A percentile compares a stretch with the other conserved stretches of the same genome.
These are phyloP conservation scores for Ophiocordyceps camponoti-rufipedis DNA, from an alignment of 2,329 filamentous ascomycete genomes.

Conservation along the genomic window DNA sequence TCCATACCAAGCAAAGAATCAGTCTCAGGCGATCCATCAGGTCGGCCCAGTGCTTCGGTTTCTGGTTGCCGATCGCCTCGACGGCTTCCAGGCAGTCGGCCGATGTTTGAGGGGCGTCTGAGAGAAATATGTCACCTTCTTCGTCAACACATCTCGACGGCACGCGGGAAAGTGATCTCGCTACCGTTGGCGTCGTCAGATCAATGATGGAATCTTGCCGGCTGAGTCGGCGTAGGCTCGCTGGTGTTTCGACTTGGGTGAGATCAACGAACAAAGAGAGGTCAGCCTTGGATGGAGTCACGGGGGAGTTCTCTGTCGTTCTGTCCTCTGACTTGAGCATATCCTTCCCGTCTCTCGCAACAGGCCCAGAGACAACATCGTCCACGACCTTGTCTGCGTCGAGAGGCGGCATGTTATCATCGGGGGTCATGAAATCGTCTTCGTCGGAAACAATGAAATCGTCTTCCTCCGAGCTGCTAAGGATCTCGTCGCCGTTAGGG, in stretches of 20 bases:
- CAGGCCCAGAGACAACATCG: no score
- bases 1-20: slow-evolving; percentile 12
- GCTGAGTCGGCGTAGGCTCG: not conserved
- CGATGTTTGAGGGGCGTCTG: not conserved
- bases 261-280: slow-evolving; percentile 11
- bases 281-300: slow-evolving; percentile 6
- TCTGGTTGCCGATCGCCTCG: slow-evolving; percentile 6
- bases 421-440: not conserved
- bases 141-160: not conserved
- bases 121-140: not conserved
- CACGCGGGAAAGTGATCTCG: not conserved
- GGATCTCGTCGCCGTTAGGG: slow-evolving; percentile 24
- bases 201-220: slow-evolving; percentile 6
- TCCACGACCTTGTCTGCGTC: not conserved
- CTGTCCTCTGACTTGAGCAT: not conserved
- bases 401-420: not conserved
- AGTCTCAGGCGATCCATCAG: slow-evolving; percentile 12
- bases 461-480: slow-evolving; percentile 31
- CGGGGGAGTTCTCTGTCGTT: not conserved
- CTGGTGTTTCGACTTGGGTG: slow-evolving; percentile 9
- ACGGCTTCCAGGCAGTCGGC: slow-evolving; percentile 1
- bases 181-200: slow-evolving; percentile 8
- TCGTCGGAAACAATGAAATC: slow-evolving; percentile 28
- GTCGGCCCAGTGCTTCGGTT: slow-evolving; percentile 9
- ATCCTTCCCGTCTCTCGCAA: no score